Evolutionary conservation across 495 filamentous ascomycete species (phyloP), one percentile per base, ranked within the genome.

Genomic region (Trichoderma reesei): DNA sequence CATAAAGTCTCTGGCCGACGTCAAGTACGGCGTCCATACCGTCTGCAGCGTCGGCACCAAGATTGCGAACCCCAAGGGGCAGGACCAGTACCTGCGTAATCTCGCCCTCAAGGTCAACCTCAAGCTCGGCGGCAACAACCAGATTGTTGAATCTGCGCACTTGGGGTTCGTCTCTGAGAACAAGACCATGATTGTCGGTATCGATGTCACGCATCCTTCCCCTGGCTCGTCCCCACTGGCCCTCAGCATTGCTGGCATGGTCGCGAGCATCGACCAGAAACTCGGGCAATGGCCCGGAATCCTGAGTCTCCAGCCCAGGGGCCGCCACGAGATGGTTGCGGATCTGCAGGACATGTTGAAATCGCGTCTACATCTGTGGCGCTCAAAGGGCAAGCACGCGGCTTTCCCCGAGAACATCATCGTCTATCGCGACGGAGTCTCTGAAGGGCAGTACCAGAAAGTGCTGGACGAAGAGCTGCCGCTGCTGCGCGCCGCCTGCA

Each of bases 361-460:
- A 77, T 59, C 79, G 5, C 86, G 89, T 1, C 75, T 98, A 1
- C 42, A 69, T 0, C 68, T 86, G 3, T 96, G 86, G 86, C 73
- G 77, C 9, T 67, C 69, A 0, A 80, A 88, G 67, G 56, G 20
- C 5, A 39, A 39, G 18, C 56, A 82, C 83, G 51, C 70, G 72
- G 14, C 68, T 69, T 73, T 86, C 0, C 93, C 93, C 0, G 76
- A 84, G 39, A 88, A 88, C 63, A 88, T 98, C 64, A 72, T 98
- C 63, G 81, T 96, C 38, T 97, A 92, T 76, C 87, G 93, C 38
- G 93, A 97, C 73, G 93, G 93, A 39, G 90, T 98, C 3, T 91
- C 88, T 0, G 93, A 98, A 69, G 86, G 90, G 8, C 89, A 95
- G 69, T 95, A 91, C 71, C 67, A 78, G 8, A 72, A 67, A 7